Base-by-base conservation (phyloP, 139 green algal genomes). In the Chlorella sp. region DNA sequence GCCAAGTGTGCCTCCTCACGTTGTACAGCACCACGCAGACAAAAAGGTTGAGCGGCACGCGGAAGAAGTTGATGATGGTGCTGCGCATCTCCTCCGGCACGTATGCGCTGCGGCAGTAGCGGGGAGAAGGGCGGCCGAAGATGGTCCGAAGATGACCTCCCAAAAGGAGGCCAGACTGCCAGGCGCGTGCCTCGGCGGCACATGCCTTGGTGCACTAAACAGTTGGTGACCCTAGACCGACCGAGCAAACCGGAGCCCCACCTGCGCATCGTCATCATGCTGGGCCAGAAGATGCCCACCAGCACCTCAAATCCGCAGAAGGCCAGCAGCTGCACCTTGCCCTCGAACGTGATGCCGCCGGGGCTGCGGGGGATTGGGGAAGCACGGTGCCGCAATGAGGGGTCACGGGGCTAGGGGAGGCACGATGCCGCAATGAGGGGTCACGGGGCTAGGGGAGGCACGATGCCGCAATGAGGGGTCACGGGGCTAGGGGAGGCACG, bases 21-120 rank as follows among this genome's bases (percentile, higher is more conserved):
- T 99, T 98, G 90, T 96, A 97, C 17, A 99, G 92, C 40, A 99
- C 93, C 74, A 98, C 85, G 89, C 97, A 99, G 17, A 99, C 97
- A 80, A 99, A 99, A 34, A 97, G 69, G 92, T 99, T 99, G 82
- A 99, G 92, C 1, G 97, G 97, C 34, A 99, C 94, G 36, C 97
- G 90, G 95, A 99, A 99, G 83, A 96, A 93, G 93, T 99, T 99
- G 91, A 99, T 98, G 89, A 99, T 97, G 76, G 97, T 99, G 73
- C 93, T 94, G 24, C 97, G 90, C 81, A 95, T 89, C 85, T 99
- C 96, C 88, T 99, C 97, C 1, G 97, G 97, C 44, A 99, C 92
- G 88, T 98, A 97, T 74, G 93, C 84, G 44, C 76, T 86, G 81
- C 54, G 51, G 51, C 0, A 68, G 43, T 22, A 30, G 40, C 22